phyloP scores from a whole-genome alignment of 2,329 filamentous ascomycete genomes.

The Diaporthe sp. region DNA sequence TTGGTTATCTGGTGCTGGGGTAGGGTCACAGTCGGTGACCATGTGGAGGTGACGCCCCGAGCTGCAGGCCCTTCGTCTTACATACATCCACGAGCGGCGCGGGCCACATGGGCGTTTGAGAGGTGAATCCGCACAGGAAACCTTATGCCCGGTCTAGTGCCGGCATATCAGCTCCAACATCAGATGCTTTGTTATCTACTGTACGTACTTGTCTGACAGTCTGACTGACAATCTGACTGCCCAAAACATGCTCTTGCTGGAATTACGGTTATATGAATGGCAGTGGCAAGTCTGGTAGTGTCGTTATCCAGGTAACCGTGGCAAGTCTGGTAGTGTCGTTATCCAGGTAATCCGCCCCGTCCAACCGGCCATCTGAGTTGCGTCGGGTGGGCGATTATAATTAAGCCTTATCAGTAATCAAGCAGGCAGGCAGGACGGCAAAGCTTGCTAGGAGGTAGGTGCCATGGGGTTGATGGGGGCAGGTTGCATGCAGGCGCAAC shows the following conservation, averaged over 20 bases:
- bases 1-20: not conserved
- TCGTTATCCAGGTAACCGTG: conserved; percentile 9
- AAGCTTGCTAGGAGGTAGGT: not conserved
- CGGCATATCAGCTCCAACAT: not conserved
- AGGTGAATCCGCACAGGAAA: not conserved
- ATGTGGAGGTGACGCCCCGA: not conserved
- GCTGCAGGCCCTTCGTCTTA: not conserved
- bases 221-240: not conserved
- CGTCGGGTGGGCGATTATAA: not conserved
- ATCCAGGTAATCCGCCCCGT: not conserved
- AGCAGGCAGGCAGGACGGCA: not conserved
- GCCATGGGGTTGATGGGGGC: not conserved
- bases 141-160: not conserved
- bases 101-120: not conserved
- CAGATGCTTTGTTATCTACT: conserved; percentile 5
- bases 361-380: not conserved
- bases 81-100: not conserved
- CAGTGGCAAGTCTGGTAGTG: not conserved
- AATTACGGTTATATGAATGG: not conserved
- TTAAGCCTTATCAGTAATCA: not conserved
- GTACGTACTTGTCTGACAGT: not conserved
- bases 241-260: not conserved
- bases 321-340: not conserved
- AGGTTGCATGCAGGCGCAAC: not conserved
- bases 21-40: conserved; percentile 5